Evolutionary conservation across 177 flowering plant genomes (phyloP), one percentile per base, ranked within the genome.

Genomic region (Vitis hybrid): DNA sequence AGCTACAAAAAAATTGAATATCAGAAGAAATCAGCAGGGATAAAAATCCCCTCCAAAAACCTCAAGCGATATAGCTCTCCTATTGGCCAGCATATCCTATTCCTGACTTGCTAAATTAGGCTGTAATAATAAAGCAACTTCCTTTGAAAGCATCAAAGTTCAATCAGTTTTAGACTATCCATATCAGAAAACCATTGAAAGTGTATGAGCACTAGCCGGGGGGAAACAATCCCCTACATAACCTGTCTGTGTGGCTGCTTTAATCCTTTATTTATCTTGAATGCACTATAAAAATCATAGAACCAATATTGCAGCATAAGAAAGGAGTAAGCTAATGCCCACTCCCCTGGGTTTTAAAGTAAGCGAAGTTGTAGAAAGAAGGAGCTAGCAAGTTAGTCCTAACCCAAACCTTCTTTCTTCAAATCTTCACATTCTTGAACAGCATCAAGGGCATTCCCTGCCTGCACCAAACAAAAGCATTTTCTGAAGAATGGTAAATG

Each of bases 381-480:
- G 45, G 45, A 5, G 8, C 45, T 40, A 40, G 52, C 11, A 54
- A 54, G 49, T 13, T 10, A 63, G 40, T 40, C 3, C 5, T 48
- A 66, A 49, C 1, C 18, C 79, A 68, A 58, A 92, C 98, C 99
- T 87, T 85, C 78, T 66, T 75, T 81, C 71, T 86, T 73, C 78
- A 93, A 74, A 57, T 32, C 54, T 82, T 87, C 90, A 82, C 94
- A 92, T 79, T 89, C 98, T 67, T 61, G 77, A 12, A 78, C 81
- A 61, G 97, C 94, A 34, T 87, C 92, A 40, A 56, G 60, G 17
- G 83, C 83, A 79, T 87, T 66, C 71, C 93, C 95, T 52, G 89
- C 94, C 98, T 94, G 86, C 74, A 81, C 56, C 52, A 70, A 62
- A 69, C 8, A 68, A 62, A 73, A 72, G 61, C 17, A 57, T 69